These are phyloP conservation scores for Auxenochlorella protothecoides DNA, from an alignment of 139 green algal genomes.

Conservation along the genomic window DNA sequence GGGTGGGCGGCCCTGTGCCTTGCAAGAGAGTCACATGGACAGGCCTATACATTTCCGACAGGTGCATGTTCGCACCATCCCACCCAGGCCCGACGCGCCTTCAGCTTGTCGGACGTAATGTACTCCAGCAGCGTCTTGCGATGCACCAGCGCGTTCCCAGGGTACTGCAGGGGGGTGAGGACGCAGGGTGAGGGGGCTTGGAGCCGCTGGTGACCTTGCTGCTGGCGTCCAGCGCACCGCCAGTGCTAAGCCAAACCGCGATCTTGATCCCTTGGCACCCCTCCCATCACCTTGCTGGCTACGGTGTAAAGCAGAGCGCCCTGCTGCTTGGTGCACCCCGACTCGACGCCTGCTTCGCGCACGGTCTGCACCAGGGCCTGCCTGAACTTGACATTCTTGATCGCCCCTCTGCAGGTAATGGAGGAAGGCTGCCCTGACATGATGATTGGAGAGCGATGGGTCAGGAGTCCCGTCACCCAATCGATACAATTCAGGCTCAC, in stretches of 20 bases:
- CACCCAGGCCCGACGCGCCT: too few species aligned
- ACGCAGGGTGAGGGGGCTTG: background rate
- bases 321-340: slow-evolving; percentile 56
- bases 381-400: slow-evolving; percentile 70
- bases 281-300: slow-evolving; percentile 50
- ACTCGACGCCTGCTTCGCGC: slow-evolving; percentile 45
- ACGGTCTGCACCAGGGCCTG: slow-evolving; percentile 60
- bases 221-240: too few species aligned
- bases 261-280: background rate
- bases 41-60: too few species aligned
- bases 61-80: too few species aligned
- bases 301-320: slow-evolving; percentile 72
- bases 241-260: too few species aligned
- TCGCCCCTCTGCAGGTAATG: slow-evolving; percentile 37
- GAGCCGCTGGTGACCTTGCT: too few species aligned
- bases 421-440: background rate
- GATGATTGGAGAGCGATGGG: too few species aligned
- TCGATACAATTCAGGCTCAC: background rate
- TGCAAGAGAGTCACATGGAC: too few species aligned
- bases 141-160: slow-evolving; percentile 68
- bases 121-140: slow-evolving; percentile 55
- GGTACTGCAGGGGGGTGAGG: slow-evolving; percentile 44
- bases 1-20: background rate
- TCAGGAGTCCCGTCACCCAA: background rate
- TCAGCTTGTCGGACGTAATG: slow-evolving; percentile 44